Evolutionary conservation across 345 rosid genomes (phyloP).

Genomic region (Microthlaspi erraticum): DNA sequence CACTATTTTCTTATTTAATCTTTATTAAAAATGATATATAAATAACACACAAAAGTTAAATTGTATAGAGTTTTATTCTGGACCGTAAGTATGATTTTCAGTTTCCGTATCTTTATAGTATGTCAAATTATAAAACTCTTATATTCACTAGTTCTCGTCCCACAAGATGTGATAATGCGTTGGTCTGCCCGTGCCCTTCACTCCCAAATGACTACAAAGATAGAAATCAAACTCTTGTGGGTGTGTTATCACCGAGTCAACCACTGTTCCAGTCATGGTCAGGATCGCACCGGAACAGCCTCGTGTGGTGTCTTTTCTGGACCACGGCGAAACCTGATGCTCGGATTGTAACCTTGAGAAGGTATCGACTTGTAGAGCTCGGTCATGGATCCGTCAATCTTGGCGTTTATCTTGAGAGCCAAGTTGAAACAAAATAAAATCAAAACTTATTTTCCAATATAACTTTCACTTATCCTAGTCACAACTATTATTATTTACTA

Average conservation of each 20-base stretch:
- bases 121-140: neutral
- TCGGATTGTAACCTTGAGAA: conserved; percentile 68
- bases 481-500: no score
- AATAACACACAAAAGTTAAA: neutral
- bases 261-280: conserved; percentile 88
- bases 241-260: conserved; percentile 88
- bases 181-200: conserved; percentile 94
- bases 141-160: conserved; percentile 85
- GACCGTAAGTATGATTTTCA: neutral
- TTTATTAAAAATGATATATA: neutral
- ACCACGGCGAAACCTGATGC: conserved; percentile 83
- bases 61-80: neutral
- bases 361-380: conserved; percentile 83
- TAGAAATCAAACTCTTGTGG: conserved; percentile 93
- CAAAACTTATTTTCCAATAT: no score
- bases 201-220: conserved; percentile 91
- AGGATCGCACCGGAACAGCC: conserved; percentile 65
- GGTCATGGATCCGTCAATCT: conserved; percentile 91
- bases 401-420: conserved; percentile 94
- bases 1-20: neutral
- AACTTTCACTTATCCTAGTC: no score
- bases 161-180: conserved; percentile 84
- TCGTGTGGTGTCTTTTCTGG: conserved; percentile 94
- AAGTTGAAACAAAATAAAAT: conserved; percentile 87
- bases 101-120: neutral